Percentiles rank a stretch among this genome's conserved stretches.
Conservation (phyloP, 2,329 filamentous ascomycete genomes). For the Diaporthe citrichinensis region DNA sequence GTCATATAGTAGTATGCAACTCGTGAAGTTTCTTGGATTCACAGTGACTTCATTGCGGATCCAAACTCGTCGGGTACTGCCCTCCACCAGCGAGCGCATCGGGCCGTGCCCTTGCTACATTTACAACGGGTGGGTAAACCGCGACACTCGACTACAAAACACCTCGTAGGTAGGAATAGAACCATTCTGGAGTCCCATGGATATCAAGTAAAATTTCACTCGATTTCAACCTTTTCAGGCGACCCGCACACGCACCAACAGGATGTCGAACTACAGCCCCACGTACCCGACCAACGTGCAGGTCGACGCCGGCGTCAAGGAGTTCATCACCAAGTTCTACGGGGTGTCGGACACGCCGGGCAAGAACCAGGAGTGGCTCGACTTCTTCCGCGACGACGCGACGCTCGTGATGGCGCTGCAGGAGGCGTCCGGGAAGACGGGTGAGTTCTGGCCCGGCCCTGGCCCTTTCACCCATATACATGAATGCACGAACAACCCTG, state of each 20-base stretch:
- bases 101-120: conserved; percentile 23
- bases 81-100: conserved; percentile 20
- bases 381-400: conserved; percentile 59
- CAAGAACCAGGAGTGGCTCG: conserved; percentile 60
- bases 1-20: neutral
- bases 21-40: neutral
- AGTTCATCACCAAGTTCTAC: conserved; percentile 61
- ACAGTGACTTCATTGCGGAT: conserved; percentile 36
- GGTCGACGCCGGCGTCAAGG: conserved; percentile 44
- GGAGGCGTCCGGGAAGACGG: conserved; percentile 51
- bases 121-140: neutral
- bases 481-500: neutral
- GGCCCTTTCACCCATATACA: neutral
- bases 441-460: neutral
- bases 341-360: conserved; percentile 57
- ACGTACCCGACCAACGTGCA: conserved; percentile 47
- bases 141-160: neutral
- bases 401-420: conserved; percentile 58
- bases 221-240: neutral
- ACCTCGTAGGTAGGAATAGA: neutral
- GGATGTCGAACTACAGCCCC: conserved; percentile 46
- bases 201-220: neutral
- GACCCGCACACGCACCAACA: neutral
- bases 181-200: neutral
- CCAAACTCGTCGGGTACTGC: conserved; percentile 31